Base-by-base conservation (phyloP, 2,329 filamentous ascomycete species). In the Orbilia ellipsospora region DNA sequence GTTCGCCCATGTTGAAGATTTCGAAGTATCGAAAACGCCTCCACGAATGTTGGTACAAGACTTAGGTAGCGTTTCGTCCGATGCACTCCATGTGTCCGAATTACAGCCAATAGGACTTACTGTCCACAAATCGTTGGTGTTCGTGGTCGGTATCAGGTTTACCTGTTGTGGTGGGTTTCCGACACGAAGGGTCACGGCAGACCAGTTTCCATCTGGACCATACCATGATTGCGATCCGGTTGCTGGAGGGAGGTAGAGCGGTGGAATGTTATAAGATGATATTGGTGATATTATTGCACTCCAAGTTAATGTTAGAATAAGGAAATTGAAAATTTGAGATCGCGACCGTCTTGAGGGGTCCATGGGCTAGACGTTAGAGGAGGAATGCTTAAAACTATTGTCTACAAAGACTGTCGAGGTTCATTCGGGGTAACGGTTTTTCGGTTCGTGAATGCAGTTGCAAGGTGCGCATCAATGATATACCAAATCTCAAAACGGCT, bases 191-290 rank as follows among this genome's bases (percentile, higher is more conserved):
- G 70, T 75, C 26, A 69, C 40, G 28, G 70, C 65, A 20, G 70
- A 75, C 70, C 70, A 75, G 18, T 23, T 69, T 48, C 70, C 70
- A 50, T 75, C 70, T n/a, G 66, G 66, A 18, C 70, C 70, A 28
- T 62, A 69, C 70, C 70, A 67, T 52, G 44, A 18, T 62, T 62
- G 59, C 23, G 59, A 62, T 50, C 59, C 59, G 23, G 50, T 62
- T 51, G 59, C 59, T 48, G 59, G 59, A n/a, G 59, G 59, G 18
- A 62, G 59, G 31, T 62, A 62, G 20, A 62, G 44, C 20, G 59
- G 59, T 18, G 59, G 23, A 20, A 51, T 51, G n/a, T 51, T 62
- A 26, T 62, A 62, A n/a, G 59, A 50, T 10, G 42, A 16, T 8
- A 26, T 44, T 36, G 10, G 44, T 8, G 13, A 23, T 62, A 51